Percentiles rank a stretch among this genome's conserved stretches.
These are phyloP conservation scores for Biscutella laevigata DNA, from an alignment of 441 rosid species.

Conservation along the genomic window DNA sequence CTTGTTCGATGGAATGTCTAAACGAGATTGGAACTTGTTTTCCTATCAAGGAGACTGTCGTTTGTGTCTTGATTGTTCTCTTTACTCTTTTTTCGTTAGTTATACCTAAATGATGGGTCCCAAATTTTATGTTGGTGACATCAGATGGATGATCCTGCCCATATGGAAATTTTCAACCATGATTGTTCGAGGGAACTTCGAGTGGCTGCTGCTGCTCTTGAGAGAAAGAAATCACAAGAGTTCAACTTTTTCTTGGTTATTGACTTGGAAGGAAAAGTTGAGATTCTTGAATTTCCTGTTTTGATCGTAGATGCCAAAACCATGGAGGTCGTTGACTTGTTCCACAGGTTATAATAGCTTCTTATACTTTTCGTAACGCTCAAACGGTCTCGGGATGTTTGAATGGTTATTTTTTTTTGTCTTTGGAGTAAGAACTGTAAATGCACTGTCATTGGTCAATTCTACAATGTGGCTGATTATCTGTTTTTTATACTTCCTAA, in stretches of 20 bases:
- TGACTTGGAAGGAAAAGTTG: constrained; percentile 88
- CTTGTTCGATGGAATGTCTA: constrained; percentile 25
- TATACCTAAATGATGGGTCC: neutral
- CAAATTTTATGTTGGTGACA: constrained; percentile 4
- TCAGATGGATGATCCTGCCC: constrained; percentile 70
- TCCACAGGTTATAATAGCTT: constrained; percentile 60
- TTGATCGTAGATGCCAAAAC: constrained; percentile 63
- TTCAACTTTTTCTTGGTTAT: constrained; percentile 69
- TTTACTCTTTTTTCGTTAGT: neutral
- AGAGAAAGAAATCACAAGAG: constrained; percentile 41
- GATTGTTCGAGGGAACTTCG: constrained; percentile 50
- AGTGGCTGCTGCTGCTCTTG: constrained; percentile 35
- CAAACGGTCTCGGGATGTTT: neutral
- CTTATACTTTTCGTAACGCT: neutral
- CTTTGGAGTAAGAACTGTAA: neutral
- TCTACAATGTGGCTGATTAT: neutral
- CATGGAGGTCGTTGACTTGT: constrained; percentile 54
- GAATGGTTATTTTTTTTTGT: neutral
- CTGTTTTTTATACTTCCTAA: constrained; percentile 22
- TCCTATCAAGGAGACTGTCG: neutral
- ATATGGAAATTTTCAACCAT: constrained; percentile 69
- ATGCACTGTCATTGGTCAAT: neutral
- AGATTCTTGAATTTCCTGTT: constrained; percentile 88
- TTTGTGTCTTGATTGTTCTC: neutral
- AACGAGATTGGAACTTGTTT: neutral